Evolutionary conservation across 164 flowering plant genomes (phyloP).

Genomic region (Vitis riparia): DNA sequence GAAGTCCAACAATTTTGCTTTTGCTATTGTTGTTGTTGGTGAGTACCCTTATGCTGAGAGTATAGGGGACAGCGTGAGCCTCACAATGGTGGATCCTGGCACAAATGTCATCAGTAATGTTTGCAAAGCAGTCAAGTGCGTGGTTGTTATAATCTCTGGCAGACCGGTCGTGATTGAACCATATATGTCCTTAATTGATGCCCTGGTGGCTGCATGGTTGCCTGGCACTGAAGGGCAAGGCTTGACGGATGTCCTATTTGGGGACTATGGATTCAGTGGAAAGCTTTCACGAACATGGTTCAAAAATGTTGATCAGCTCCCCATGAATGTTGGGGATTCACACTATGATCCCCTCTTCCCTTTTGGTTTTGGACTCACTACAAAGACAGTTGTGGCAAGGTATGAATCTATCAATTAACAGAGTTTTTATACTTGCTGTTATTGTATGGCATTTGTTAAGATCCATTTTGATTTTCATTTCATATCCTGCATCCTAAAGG

Average conservation of each 20-base stretch:
- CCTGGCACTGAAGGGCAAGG: constrained; percentile 71
- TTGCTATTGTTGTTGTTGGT: constrained; percentile 59
- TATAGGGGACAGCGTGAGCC: constrained; percentile 48
- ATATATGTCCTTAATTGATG: constrained; percentile 48
- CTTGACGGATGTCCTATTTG: constrained; percentile 55
- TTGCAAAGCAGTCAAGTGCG: constrained; percentile 48
- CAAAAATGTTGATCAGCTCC: constrained; percentile 54
- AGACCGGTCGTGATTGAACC: constrained; percentile 60
- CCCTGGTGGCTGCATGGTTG: constrained; percentile 69
- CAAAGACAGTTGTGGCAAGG: constrained; percentile 45
- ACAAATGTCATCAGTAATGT: constrained; percentile 42
- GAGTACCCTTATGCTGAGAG: constrained; percentile 60
- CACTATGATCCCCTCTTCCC: constrained; percentile 66
- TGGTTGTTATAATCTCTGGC: constrained; percentile 52
- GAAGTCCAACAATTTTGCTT: constrained; percentile 44
- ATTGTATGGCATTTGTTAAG: too few species aligned
- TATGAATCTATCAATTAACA: constrained; percentile 10
- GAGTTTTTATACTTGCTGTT: not conserved
- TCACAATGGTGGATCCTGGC: constrained; percentile 59
- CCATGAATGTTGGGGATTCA: constrained; percentile 58
- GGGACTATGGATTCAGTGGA: constrained; percentile 56
- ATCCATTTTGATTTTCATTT: too few species aligned
- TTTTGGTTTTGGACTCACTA: constrained; percentile 49
- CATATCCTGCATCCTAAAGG: too few species aligned
- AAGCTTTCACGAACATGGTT: constrained; percentile 62